Percentiles rank a stretch among this genome's conserved stretches.
Conservation (phyloP, 805 yeast genomes). For the Candida khao-thaluensis region DNA sequence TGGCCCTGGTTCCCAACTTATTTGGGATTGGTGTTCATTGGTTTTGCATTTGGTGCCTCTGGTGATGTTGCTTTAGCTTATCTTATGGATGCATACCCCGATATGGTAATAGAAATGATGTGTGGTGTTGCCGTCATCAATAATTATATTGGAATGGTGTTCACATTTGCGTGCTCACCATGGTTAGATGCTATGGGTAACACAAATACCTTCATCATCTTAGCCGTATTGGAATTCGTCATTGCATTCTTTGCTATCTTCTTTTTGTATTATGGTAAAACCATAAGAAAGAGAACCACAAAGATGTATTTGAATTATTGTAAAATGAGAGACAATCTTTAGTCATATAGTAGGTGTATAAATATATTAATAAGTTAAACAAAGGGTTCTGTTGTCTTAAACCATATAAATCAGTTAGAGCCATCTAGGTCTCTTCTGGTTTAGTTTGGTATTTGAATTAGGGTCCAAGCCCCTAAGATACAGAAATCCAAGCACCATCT, state of each 20-base stretch:
- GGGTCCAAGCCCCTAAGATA: too few relatives aligned
- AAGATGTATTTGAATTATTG: slow-evolving; percentile 32
- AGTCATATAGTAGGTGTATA: slow-evolving; percentile 1
- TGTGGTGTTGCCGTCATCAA: slow-evolving; percentile 39
- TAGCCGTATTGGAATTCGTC: slow-evolving; percentile 37
- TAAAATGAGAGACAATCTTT: slow-evolving; percentile 22
- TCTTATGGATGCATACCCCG: slow-evolving; percentile 42
- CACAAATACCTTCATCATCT: slow-evolving; percentile 34
- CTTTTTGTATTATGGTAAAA: slow-evolving; percentile 33
- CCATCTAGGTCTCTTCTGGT: too few relatives aligned
- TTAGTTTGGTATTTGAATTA: too few relatives aligned
- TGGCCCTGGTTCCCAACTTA: slow-evolving; percentile 41
- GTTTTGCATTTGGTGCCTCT: slow-evolving; percentile 39
- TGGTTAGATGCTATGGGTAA: slow-evolving; percentile 38
- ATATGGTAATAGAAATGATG: slow-evolving; percentile 41
- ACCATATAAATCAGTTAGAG: too few relatives aligned
- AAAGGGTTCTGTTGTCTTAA: too few relatives aligned
- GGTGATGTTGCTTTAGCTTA: slow-evolving; percentile 41
- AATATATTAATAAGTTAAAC: slow-evolving; percentile 1
- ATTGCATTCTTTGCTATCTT: slow-evolving; percentile 31
- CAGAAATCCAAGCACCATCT: slow-evolving; percentile 18
- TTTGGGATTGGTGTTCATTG: slow-evolving; percentile 37
- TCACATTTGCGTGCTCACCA: slow-evolving; percentile 39
- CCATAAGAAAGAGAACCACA: slow-evolving; percentile 33
- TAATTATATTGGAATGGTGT: slow-evolving; percentile 37